Evolutionary conservation across 1,284 basidiomycete species (phyloP), one percentile per base, ranked within the genome.

Genomic region (Rhodotorula mucilaginosa): DNA sequence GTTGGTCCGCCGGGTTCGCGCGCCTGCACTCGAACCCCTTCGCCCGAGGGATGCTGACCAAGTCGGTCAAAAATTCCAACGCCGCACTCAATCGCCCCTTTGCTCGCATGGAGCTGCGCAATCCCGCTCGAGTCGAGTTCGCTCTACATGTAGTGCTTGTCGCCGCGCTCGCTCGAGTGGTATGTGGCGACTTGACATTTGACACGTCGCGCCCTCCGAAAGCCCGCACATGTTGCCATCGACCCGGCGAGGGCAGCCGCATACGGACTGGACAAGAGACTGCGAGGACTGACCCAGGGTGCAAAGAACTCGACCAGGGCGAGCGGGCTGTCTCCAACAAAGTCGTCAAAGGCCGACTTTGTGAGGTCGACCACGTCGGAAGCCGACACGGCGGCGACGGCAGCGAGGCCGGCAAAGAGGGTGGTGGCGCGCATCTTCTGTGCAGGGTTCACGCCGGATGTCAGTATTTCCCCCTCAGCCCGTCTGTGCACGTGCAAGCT

Each of bases 281-380:
- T 18, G 29, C 2, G 74, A 47, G 80, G 82, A 46, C 81, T 52
- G 7, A 92, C 54, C 91, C 91, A 93, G 70, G 92, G 92, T 51
- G 92, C 93, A 81, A 91, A 96, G 88, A 95, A 97, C 86, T 99
- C 96, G 78, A 98, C 91, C 60, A 99, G 87, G 76, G 95, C 89
- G 74, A 98, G 84, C 56, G 89, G 81, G 80, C 92, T 90, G 16
- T 85, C 84, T 16, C 29, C 26, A 74, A 96, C 88, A 71, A 86
- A 83, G 47, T 86, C 82, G 77, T 89, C 85, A 82, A 98, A 97
- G 80, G 85, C 88, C 78, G 63, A 62, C 64, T 70, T 61, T 39
- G 72, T 75, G 48, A 79, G 70, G 62, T 77, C 76, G 39, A 73
- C 57, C 23, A 79, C 78, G 63, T 78, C 77, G n/a, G 57, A 58